phyloP scores from a whole-genome alignment of 305 asterid species.

The Vinca major region DNA sequence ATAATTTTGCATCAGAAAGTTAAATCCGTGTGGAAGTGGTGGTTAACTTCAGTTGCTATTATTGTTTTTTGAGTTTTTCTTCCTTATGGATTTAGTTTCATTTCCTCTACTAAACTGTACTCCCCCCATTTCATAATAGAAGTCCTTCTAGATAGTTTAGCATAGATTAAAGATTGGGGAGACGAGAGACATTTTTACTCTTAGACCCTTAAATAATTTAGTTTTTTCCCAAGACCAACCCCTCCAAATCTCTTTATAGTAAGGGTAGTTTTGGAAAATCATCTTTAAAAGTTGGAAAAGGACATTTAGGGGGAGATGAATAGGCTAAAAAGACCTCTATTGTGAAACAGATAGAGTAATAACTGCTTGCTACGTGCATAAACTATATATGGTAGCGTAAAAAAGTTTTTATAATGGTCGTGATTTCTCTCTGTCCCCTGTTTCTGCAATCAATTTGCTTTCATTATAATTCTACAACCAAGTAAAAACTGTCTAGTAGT shows the following conservation, averaged over 20 bases:
- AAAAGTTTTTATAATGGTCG: background rate
- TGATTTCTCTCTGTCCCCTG: background rate
- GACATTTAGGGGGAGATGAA: no score
- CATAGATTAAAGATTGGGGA: no score
- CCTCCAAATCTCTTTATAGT: no score
- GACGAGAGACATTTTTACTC: no score
- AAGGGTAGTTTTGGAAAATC: no score
- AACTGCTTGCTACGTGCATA: background rate
- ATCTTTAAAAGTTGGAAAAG: no score
- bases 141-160: no score
- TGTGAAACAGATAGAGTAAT: no score
- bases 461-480: background rate
- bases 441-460: background rate
- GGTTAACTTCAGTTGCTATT: background rate
- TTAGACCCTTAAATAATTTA: no score
- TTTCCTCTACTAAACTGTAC: background rate
- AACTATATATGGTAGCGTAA: background rate
- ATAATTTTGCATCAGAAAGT: background rate
- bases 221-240: no score
- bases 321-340: no score
- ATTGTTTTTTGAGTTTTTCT: background rate
- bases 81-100: background rate
- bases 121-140: no score
- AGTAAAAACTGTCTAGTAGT: background rate
- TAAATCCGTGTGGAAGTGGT: background rate